Evolutionary conservation across 805 yeast genomes (phyloP).

Genomic region (Nakazawaea wickerhamii): DNA sequence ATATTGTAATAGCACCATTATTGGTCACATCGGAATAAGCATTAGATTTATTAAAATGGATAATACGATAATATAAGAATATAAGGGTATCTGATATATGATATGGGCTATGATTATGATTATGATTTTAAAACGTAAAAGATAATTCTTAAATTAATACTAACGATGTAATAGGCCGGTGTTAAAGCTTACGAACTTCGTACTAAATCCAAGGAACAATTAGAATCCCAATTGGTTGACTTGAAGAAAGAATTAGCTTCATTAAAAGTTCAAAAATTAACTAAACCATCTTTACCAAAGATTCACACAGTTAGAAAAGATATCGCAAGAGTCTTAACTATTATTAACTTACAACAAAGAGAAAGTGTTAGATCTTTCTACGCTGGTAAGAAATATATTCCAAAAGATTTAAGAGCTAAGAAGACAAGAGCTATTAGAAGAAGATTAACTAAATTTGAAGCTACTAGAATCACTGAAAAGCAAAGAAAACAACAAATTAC

Average conservation of each 20-base stretch:
- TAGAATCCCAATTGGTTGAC: conserved; percentile 89
- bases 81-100: too few relatives aligned
- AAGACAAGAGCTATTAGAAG: conserved; percentile 99
- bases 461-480: conserved; percentile 75
- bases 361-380: conserved; percentile 90
- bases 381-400: conserved; percentile 91
- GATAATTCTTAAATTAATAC: too few relatives aligned
- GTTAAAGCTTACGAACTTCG: conserved; percentile 94
- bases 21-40: too few relatives aligned
- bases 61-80: too few relatives aligned
- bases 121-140: too few relatives aligned
- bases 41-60: too few relatives aligned
- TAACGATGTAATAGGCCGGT: conserved; percentile 54
- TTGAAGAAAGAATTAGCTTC: conserved; percentile 94
- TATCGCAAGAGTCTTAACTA: conserved; percentile 96
- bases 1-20: too few relatives aligned
- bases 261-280: conserved; percentile 93
- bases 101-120: too few relatives aligned
- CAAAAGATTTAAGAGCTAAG: conserved; percentile 99
- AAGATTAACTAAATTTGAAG: conserved; percentile 85
- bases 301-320: conserved; percentile 96
- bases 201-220: conserved; percentile 94
- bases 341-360: conserved; percentile 96
- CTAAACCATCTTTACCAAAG: conserved; percentile 90
- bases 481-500: conserved; percentile 89